Base-by-base conservation (phyloP, 441 rosid species). In the Arabidopsis lyrata region DNA sequence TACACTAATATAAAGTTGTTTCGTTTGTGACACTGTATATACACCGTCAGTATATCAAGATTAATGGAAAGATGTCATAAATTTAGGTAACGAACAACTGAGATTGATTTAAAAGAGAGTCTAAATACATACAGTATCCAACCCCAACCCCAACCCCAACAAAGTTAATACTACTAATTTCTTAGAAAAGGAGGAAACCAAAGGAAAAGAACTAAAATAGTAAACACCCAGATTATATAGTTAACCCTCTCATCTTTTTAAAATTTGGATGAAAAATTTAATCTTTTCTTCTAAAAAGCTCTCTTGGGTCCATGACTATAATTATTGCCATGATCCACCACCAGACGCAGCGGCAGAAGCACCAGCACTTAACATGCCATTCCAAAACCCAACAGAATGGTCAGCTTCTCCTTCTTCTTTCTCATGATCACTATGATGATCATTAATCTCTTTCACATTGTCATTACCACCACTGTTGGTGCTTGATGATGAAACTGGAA, bases 261-360 rank as follows among this genome's bases (percentile, higher is more conserved):
- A 56, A 76, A 76, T 57, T 50, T 34, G 66, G 80, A 64, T 71
- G 80, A 77, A 71, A 68, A 20, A 10, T n/a, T 70, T 16, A 1
- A 14, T 8, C 3, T 13, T 7, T 18, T 7, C 14, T 50, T 14
- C 0, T 10, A 8, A 57, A 47, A 58, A 22, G 27, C 20, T 4
- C 49, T 13, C 24, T 1, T 8, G 27, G 66, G 53, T 44, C 68
- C 52, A 36, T 52, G 56, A 67, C 45, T 38, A 63, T 35, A 70
- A 58, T 70, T 36, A 75, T 27, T 84, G 91, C 94, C 94, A 95
- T 81, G 95, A 86, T 76, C 97, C 91, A 60, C 89, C 90, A 68
- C 16, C 66, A 76, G 75, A 54, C 5, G 70, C 53, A 60, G 58
- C 11, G 14, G 66, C 45, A 54, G 66, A 63, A 50, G 53, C 42